phyloP scores from a whole-genome alignment of 208 protist genomes.

The Porcisia deanei region DNA sequence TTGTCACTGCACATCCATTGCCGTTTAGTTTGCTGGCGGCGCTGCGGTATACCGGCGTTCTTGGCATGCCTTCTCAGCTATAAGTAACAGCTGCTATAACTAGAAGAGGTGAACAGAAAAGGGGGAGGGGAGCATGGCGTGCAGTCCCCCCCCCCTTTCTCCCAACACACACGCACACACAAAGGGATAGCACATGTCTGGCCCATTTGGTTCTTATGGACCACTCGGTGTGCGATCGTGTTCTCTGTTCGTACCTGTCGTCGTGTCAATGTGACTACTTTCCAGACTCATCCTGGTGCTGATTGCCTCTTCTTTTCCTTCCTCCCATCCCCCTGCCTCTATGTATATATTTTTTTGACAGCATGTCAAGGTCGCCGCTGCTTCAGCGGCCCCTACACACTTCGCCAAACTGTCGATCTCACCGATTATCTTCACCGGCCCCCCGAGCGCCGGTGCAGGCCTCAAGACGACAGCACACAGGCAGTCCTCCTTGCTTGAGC shows the following conservation, averaged over 20 bases:
- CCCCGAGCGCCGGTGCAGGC: conserved; percentile 14
- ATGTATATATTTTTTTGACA: neutral
- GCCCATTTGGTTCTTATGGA: neutral
- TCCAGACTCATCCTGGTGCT: neutral
- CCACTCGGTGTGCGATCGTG: neutral
- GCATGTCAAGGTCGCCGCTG: conserved; percentile 2
- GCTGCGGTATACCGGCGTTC: too few relatives aligned
- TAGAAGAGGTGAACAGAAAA: too few relatives aligned
- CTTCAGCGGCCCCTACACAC: conserved; percentile 2
- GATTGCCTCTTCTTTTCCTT: neutral
- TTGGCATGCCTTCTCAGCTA: too few relatives aligned
- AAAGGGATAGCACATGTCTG: neutral
- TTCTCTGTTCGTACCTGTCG: neutral
- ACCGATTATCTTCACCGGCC: conserved; percentile 28
- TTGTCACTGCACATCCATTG: too few relatives aligned
- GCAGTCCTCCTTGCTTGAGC: conserved; percentile 39
- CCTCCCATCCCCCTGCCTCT: neutral
- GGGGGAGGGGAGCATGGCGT: neutral
- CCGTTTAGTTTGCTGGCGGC: too few relatives aligned
- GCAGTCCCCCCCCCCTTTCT: neutral
- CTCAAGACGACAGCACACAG: neutral
- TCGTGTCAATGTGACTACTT: neutral
- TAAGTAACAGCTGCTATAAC: too few relatives aligned
- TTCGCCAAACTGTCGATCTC: conserved; percentile 28
- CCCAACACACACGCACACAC: neutral